phyloP scores from a whole-genome alignment of 179 eudicot genomes.

The Dionaea muscipula region DNA sequence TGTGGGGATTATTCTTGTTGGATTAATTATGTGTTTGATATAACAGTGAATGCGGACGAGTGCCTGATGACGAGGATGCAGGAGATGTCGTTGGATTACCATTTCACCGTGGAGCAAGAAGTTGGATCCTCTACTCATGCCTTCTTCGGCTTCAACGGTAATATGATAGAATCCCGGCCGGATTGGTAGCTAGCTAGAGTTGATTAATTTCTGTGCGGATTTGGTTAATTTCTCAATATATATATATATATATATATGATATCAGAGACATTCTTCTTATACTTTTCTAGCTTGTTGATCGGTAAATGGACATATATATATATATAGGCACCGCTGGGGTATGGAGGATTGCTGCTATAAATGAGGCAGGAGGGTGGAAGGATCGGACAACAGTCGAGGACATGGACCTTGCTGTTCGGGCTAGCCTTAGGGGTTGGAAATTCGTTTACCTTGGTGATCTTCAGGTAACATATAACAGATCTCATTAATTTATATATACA shows the following conservation, averaged over 20 bases:
- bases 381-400: slow-evolving; percentile 90
- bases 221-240: no score
- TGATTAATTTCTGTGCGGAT: not conserved
- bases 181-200: not conserved
- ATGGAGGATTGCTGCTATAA: slow-evolving; percentile 81
- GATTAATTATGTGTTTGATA: no score
- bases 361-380: slow-evolving; percentile 96
- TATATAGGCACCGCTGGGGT: slow-evolving; percentile 78
- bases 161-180: no score
- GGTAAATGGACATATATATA: no score
- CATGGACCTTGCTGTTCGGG: slow-evolving; percentile 91
- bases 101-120: slow-evolving; percentile 94
- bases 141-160: slow-evolving; percentile 93
- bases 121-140: slow-evolving; percentile 94
- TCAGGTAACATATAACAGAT: slow-evolving; percentile 47
- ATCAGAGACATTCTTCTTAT: no score
- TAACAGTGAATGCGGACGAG: slow-evolving; percentile 68
- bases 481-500: no score
- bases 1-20: no score
- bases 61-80: slow-evolving; percentile 95
- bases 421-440: slow-evolving; percentile 85
- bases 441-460: slow-evolving; percentile 83
- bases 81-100: slow-evolving; percentile 90
- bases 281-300: no score
- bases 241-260: no score